Percentiles rank a stretch among this genome's conserved stretches.
These are phyloP conservation scores for Colletotrichum karsti DNA, from an alignment of 2,329 filamentous ascomycete species.

Conservation along the genomic window DNA sequence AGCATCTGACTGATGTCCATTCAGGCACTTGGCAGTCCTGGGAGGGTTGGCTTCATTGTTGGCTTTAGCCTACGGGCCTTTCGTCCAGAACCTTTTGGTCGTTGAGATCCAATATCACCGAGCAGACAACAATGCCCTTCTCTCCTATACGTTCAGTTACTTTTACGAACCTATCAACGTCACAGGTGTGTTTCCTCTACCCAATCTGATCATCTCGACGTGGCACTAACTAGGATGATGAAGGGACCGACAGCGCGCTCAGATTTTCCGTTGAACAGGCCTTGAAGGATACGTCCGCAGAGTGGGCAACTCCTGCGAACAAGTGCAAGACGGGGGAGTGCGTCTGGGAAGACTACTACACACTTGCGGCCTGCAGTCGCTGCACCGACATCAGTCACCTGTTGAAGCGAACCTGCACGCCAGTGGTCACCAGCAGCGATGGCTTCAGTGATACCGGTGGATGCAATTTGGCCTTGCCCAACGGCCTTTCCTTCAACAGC, in stretches of 20 bases:
- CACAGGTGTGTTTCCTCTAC: not conserved
- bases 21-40: constrained; percentile 15
- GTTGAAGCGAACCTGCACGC: not conserved
- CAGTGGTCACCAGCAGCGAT: not conserved
- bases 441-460: not conserved
- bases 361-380: not conserved
- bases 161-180: not conserved
- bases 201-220: not conserved
- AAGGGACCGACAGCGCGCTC: not conserved
- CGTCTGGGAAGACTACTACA: not conserved
- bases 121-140: not conserved
- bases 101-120: not conserved
- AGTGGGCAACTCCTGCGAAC: not conserved
- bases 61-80: constrained; percentile 19
- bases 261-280: not conserved
- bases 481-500: not conserved
- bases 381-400: constrained; percentile 7
- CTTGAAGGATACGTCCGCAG: not conserved
- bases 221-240: not conserved
- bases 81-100: constrained; percentile 14
- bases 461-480: constrained; percentile 3
- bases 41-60: constrained; percentile 17
- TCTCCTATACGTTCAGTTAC: not conserved
- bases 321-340: constrained; percentile 4
- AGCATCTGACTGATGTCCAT: not conserved